A percentile compares a stretch with the other conserved stretches of the same genome.
Evolutionary conservation across 805 yeast species (phyloP).

Genomic region (Candida mattraensis): DNA sequence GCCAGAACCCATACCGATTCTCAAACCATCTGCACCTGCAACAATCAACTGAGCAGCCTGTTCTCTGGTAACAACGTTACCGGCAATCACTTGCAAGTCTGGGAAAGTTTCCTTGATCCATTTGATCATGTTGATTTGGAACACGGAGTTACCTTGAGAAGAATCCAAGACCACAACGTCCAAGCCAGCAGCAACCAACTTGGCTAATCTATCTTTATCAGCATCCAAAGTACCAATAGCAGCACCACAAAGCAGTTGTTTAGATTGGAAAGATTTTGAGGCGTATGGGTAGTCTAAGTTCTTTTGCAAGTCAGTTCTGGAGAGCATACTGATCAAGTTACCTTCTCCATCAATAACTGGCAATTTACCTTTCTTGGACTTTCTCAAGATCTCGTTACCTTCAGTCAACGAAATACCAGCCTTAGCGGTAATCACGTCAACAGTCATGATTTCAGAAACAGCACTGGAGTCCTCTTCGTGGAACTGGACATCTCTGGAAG

Average conservation of each 20-base stretch:
- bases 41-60: slow-evolving; percentile 94
- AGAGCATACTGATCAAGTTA: slow-evolving; percentile 80
- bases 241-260: slow-evolving; percentile 98
- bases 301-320: slow-evolving; percentile 96
- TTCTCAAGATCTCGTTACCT: slow-evolving; percentile 88
- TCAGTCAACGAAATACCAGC: slow-evolving; percentile 78
- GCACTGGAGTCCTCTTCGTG: slow-evolving; percentile 65
- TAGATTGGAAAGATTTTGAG: slow-evolving; percentile 87
- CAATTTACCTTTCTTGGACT: slow-evolving; percentile 95
- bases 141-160: slow-evolving; percentile 94
- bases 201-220: slow-evolving; percentile 79
- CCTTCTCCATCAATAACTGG: slow-evolving; percentile 83
- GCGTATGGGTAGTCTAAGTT: slow-evolving; percentile 92
- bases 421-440: slow-evolving; percentile 78
- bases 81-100: slow-evolving; percentile 86
- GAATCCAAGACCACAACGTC: slow-evolving; percentile 96
- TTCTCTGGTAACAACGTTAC: slow-evolving; percentile 98
- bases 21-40: slow-evolving; percentile 97
- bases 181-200: slow-evolving; percentile 92
- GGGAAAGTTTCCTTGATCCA: slow-evolving; percentile 84
- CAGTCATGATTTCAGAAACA: slow-evolving; percentile 86
- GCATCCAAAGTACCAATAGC: slow-evolving; percentile 93
- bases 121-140: slow-evolving; percentile 91
- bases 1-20: slow-evolving; percentile 99
- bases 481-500: slow-evolving; percentile 97